Evolutionary conservation across 2,329 filamentous ascomycete species (phyloP).

Genomic region (Aspergillus transmontanensis): DNA sequence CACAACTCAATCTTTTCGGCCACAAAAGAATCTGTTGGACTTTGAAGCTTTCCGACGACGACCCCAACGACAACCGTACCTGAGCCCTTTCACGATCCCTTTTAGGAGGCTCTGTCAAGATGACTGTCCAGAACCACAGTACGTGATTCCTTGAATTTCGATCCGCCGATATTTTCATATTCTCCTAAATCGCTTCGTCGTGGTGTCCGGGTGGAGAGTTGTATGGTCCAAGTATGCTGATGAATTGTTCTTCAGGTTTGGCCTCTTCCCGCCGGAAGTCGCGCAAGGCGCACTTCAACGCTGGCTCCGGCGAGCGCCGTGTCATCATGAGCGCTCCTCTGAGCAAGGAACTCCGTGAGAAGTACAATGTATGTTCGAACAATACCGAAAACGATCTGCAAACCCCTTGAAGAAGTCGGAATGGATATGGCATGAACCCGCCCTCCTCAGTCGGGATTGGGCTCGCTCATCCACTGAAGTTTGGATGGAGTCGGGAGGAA

Average conservation of each 20-base stretch:
- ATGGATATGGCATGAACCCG: slow-evolving; percentile 6
- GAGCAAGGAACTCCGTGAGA: slow-evolving; percentile 95
- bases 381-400: slow-evolving; percentile 7
- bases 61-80: slow-evolving; percentile 14
- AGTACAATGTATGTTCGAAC: slow-evolving; percentile 79
- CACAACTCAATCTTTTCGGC: too few relatives aligned
- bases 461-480: not conserved
- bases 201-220: not conserved
- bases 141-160: slow-evolving; percentile 12
- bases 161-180: not conserved
- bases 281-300: slow-evolving; percentile 93
- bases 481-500: not conserved
- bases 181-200: not conserved
- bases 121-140: slow-evolving; percentile 36
- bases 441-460: not conserved
- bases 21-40: too few relatives aligned
- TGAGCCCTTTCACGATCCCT: slow-evolving; percentile 11
- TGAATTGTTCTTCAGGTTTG: slow-evolving; percentile 31
- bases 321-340: slow-evolving; percentile 96
- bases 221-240: slow-evolving; percentile 9
- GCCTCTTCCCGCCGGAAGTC: slow-evolving; percentile 93
- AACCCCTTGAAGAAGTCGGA: slow-evolving; percentile 11
- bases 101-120: slow-evolving; percentile 25
- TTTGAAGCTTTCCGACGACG: too few relatives aligned
- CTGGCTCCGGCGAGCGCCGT: slow-evolving; percentile 75